Conservation (phyloP, 2,329 filamentous ascomycete genomes). For the Trichophyton equinum region DNA sequence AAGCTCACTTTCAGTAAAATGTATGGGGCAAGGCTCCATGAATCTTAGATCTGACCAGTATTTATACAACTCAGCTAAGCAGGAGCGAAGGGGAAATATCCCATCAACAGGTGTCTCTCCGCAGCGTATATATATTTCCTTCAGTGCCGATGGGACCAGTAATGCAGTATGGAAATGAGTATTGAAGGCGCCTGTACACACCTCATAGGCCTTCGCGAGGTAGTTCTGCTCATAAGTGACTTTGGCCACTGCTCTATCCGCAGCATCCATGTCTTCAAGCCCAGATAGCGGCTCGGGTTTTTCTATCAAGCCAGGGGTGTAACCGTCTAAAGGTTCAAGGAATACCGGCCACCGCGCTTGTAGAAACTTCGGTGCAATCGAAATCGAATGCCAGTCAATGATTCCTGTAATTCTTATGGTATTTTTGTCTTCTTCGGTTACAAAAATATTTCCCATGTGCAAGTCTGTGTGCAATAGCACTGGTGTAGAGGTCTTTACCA, state of each 20-base stretch:
- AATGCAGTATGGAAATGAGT: not conserved
- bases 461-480: not conserved
- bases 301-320: not conserved
- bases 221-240: not conserved
- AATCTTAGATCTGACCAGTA: not conserved
- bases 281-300: not conserved
- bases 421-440: conserved; percentile 9
- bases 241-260: not conserved
- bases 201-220: not conserved
- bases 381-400: conserved; percentile 33
- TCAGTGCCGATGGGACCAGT: not conserved
- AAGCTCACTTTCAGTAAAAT: not conserved
- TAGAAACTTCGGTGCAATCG: conserved; percentile 18
- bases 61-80: not conserved
- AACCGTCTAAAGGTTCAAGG: not conserved
- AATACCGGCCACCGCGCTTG: conserved; percentile 12
- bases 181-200: not conserved
- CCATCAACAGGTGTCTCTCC: not conserved
- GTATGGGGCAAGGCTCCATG: not conserved
- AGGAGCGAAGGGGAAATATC: not conserved
- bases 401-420: conserved; percentile 18
- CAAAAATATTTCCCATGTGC: conserved; percentile 20
- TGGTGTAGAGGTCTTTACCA: not conserved
- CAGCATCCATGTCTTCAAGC: not conserved
- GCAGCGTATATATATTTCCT: not conserved